Conservation (phyloP, 106 monocot genomes). For the Ottelia alismoides region DNA sequence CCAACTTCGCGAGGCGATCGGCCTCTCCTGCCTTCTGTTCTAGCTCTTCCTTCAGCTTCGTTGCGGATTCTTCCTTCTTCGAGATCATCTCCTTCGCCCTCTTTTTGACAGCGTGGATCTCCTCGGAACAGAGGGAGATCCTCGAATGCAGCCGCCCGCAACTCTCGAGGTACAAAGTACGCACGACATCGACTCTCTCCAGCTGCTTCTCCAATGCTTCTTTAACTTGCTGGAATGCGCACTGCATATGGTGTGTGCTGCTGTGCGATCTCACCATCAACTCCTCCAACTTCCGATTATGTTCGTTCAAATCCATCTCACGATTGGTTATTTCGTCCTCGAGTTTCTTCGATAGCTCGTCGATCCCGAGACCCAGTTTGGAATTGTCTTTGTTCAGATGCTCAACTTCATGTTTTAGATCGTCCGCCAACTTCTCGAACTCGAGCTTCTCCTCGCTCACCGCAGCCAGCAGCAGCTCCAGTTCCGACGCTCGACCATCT, state of each 20-base stretch:
- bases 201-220: not conserved
- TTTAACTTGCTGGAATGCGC: not conserved
- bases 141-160: too few species aligned
- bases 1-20: slow-evolving; percentile 8
- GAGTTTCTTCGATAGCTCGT: not conserved
- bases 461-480: too few species aligned
- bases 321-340: too few species aligned
- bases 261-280: not conserved
- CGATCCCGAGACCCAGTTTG: not conserved
- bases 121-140: too few species aligned
- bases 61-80: slow-evolving; percentile 18
- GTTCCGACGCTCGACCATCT: too few species aligned
- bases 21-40: slow-evolving; percentile 17
- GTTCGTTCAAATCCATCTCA: not conserved
- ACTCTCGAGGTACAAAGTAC: too few species aligned
- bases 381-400: not conserved
- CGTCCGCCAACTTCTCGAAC: not conserved
- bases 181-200: too few species aligned
- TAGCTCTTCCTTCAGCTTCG: slow-evolving; percentile 22
- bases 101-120: not conserved
- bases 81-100: slow-evolving; percentile 20
- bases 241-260: not conserved
- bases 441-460: not conserved
- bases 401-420: not conserved
- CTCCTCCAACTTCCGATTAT: not conserved